Evolutionary conservation across 2,329 filamentous ascomycete genomes (phyloP).

Genomic region (Verruconis gallopava): DNA sequence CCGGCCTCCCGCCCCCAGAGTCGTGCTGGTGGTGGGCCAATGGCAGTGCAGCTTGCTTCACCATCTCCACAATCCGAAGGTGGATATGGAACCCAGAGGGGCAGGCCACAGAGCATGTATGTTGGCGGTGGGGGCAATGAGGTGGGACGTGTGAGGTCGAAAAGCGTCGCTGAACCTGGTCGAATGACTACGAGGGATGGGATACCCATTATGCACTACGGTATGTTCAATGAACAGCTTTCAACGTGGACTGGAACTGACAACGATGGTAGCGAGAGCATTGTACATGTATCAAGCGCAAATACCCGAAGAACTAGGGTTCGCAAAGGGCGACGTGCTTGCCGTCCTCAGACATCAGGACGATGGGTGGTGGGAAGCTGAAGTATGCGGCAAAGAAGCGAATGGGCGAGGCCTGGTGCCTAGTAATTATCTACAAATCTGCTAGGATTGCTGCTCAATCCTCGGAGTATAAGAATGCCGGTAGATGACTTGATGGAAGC

Average conservation of each 20-base stretch:
- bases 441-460: not conserved
- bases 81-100: constrained; percentile 27
- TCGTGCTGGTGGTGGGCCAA: constrained; percentile 23
- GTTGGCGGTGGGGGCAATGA: constrained; percentile 20
- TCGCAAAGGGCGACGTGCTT: constrained; percentile 82
- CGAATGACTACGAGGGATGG: constrained; percentile 71
- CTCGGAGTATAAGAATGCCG: too few relatives aligned
- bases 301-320: constrained; percentile 88
- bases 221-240: constrained; percentile 52
- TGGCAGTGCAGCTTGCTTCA: constrained; percentile 33
- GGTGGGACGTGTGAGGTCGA: constrained; percentile 47
- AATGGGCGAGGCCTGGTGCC: constrained; percentile 45
- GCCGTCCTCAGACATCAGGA: constrained; percentile 85
- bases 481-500: too few relatives aligned
- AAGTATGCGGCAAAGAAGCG: constrained; percentile 56
- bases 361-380: constrained; percentile 99
- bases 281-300: constrained; percentile 90
- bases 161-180: constrained; percentile 76
- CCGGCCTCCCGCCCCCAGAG: constrained; percentile 38
- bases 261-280: constrained; percentile 58
- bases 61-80: constrained; percentile 21
- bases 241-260: constrained; percentile 1
- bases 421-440: constrained; percentile 49
- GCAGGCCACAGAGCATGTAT: constrained; percentile 33
- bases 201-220: constrained; percentile 78